Base-by-base conservation (phyloP, 1,284 basidiomycete genomes). In the Erythrobasidium hasegawianum region DNA sequence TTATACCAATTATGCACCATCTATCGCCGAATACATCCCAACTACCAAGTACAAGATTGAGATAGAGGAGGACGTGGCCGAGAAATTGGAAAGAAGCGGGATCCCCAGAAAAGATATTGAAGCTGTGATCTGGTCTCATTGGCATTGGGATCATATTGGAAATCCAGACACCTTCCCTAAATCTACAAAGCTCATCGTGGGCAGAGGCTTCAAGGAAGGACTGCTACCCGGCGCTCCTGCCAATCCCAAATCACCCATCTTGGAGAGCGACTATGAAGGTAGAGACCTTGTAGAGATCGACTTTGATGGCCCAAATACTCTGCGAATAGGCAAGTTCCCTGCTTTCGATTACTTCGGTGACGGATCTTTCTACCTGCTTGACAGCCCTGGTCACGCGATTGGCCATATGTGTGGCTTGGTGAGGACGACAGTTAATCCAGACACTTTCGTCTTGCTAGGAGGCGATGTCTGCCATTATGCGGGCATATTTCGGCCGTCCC, bases 141-240 rank as follows among this genome's bases (percentile, higher is more conserved):
- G 20, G 18, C 47, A 49, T 27, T 27, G 18, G 47, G 47, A 49
- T 49, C 47, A 49, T 13, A 49, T 49, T 5, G 47, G 47, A 49
- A 26, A 49, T 49, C 24, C 47, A 5, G 18, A 20, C 13, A 20
- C 24, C 10, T 49, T 49, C 24, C 47, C 47, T 10, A 49, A 49
- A 13, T 5, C 47, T 20, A 49, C 47, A 13, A 26, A 49, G 18
- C 47, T 49, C 5, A 13, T 49, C 13, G 47, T 49, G 18, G 47
- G 47, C 4, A 4, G 20, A 13, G 47, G 47, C 18, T 49, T 49
- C 24, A 49, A 49, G 24, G 24, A 49, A 26, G 47, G 20, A 20
- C 10, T 27, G 18, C 24, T 49, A 10, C 47, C 47, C 13, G 47
- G 47, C 4, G 18, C 18, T 4, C 47, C 47, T 13, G 20, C 24